Conservation (phyloP, 805 yeast genomes). For the Wickerhamomyces xylosicus region DNA sequence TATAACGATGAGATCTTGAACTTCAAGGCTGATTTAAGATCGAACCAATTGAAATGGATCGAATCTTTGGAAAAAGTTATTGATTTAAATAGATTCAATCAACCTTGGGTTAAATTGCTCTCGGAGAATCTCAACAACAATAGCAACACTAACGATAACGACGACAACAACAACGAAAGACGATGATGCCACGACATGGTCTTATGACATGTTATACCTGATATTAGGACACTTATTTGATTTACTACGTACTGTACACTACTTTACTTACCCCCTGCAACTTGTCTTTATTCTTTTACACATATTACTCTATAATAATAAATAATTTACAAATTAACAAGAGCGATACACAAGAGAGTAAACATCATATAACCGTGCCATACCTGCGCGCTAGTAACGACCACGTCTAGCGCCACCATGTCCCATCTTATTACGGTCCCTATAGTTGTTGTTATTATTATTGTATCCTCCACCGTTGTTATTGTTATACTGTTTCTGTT, state of each 20-base stretch:
- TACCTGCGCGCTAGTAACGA: not conserved
- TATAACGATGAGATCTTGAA: conserved; percentile 74
- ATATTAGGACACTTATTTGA: not conserved
- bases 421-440: conserved; percentile 12
- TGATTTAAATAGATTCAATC: conserved; percentile 43
- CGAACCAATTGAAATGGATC: conserved; percentile 60
- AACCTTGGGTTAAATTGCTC: conserved; percentile 50
- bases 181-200: not conserved
- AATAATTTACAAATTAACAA: not conserved
- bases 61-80: conserved; percentile 44
- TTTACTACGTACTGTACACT: too few species aligned
- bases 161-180: not conserved
- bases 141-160: not conserved
- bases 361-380: too few species aligned
- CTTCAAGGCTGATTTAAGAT: conserved; percentile 71
- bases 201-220: not conserved
- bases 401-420: not conserved
- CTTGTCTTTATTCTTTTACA: too few species aligned
- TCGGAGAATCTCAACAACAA: conserved; percentile 7
- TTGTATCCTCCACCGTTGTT: not conserved
- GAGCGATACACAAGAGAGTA: too few species aligned
- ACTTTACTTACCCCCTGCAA: too few species aligned
- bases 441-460: conserved; percentile 5
- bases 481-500: conserved; percentile 10
- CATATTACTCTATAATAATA: too few species aligned